phyloP scores from a whole-genome alignment of 345 rosid genomes.

The Syzygium jambos region DNA sequence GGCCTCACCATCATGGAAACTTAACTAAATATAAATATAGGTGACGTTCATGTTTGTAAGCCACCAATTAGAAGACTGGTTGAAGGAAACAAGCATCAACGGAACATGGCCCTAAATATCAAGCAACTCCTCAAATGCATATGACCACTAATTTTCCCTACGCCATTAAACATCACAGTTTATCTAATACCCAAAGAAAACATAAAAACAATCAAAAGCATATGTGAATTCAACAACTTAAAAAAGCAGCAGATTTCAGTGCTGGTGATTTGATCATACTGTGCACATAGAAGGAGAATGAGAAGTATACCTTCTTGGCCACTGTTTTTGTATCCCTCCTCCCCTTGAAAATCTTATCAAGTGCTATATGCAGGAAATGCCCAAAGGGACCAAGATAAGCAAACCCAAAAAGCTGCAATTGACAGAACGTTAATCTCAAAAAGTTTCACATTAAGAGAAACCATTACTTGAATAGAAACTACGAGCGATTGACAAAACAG shows the following conservation, averaged over 20 bases:
- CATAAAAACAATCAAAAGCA: not conserved
- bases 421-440: not conserved
- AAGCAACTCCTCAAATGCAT: not conserved
- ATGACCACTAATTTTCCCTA: not conserved
- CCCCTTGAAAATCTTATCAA: slow-evolving; percentile 87
- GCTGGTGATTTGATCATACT: not conserved
- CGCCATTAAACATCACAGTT: not conserved
- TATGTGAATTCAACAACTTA: not conserved
- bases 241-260: not conserved
- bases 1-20: not conserved
- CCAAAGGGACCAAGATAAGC: slow-evolving; percentile 86
- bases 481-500: not conserved
- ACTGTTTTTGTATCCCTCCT: slow-evolving; percentile 76
- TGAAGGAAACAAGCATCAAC: not conserved
- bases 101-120: not conserved
- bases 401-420: slow-evolving; percentile 62
- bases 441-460: not conserved
- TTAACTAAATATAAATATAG: not conserved
- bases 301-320: slow-evolving; percentile 68
- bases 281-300: not conserved
- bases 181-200: not conserved
- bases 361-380: slow-evolving; percentile 56
- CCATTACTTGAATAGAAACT: not conserved
- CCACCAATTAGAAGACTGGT: not conserved
- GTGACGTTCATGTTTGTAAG: not conserved